Evolutionary conservation across 2,329 filamentous ascomycete species (phyloP).

Genomic region (Aspergillus tamarii): DNA sequence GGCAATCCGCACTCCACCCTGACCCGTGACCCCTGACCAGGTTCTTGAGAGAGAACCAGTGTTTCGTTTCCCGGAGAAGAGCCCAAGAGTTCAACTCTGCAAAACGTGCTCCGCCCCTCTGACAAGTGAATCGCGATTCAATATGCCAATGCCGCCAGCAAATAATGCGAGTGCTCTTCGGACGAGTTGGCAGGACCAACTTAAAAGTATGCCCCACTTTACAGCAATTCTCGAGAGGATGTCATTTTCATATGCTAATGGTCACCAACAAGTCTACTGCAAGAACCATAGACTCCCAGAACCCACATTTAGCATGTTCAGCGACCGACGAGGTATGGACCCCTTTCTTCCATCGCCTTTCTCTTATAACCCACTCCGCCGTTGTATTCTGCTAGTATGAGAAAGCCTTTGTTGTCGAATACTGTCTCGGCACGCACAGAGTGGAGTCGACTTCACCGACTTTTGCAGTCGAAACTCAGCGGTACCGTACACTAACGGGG

Average conservation of each 20-base stretch:
- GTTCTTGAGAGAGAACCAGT: neutral
- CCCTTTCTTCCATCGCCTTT: neutral
- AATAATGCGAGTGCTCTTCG: conserved; percentile 26
- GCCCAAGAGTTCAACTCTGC: neutral
- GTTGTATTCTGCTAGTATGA: conserved; percentile 19
- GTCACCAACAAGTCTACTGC: conserved; percentile 58
- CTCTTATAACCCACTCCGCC: conserved; percentile 20
- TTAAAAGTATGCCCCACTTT: conserved; percentile 53
- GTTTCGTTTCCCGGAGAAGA: neutral
- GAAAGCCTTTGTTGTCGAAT: conserved; percentile 16
- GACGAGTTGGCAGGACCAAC: conserved; percentile 59
- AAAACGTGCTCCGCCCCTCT: neutral
- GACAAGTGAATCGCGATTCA: conserved; percentile 18
- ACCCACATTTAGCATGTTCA: conserved; percentile 71
- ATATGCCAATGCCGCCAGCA: conserved; percentile 29
- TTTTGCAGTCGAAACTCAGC: conserved; percentile 30
- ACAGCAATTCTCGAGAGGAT: conserved; percentile 16
- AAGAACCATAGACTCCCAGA: conserved; percentile 55
- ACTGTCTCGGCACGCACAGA: conserved; percentile 23
- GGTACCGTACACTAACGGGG: conserved; percentile 26
- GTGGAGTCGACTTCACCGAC: conserved; percentile 42
- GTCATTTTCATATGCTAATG: conserved; percentile 18
- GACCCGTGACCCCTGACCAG: neutral
- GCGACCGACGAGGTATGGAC: conserved; percentile 69
- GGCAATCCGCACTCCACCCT: conserved; percentile 15